Percentiles rank a stretch among this genome's conserved stretches.
Conservation (phyloP, 2,329 filamentous ascomycete species). For the Rutstroemia sp. region DNA sequence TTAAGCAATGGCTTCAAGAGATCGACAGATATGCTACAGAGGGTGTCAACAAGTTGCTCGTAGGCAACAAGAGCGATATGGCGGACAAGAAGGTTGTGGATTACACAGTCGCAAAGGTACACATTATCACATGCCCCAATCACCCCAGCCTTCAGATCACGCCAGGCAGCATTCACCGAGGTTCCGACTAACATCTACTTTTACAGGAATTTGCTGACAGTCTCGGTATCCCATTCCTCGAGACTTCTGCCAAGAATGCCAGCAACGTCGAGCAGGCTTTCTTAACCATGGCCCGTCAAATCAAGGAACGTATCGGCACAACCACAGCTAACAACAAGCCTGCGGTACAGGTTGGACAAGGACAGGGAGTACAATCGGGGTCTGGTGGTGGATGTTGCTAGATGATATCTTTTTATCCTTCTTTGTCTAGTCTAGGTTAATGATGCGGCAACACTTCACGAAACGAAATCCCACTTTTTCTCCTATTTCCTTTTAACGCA, state of each 20-base stretch:
- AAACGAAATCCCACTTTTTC: slow-evolving; percentile 14
- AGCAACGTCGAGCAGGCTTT: slow-evolving; percentile 99
- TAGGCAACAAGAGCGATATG: slow-evolving; percentile 99
- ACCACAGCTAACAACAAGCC: slow-evolving; percentile 96
- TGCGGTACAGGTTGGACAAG: slow-evolving; percentile 90
- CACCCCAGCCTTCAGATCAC: slow-evolving; percentile 15
- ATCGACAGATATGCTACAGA: slow-evolving; percentile 99
- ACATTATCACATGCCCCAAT: slow-evolving; percentile 29
- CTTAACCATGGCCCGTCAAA: slow-evolving; percentile 99
- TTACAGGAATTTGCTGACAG: slow-evolving; percentile 94
- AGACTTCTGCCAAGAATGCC: slow-evolving; percentile 99
- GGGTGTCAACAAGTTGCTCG: slow-evolving; percentile 98
- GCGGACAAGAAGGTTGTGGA: slow-evolving; percentile 99
- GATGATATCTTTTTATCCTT: slow-evolving; percentile 28
- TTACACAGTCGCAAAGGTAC: slow-evolving; percentile 97
- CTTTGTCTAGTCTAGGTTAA: slow-evolving; percentile 8
- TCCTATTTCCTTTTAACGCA: slow-evolving; percentile 23
- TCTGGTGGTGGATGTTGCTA: slow-evolving; percentile 89
- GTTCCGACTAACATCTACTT: slow-evolving; percentile 14
- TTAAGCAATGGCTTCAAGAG: slow-evolving; percentile 99
- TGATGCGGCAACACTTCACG: slow-evolving; percentile 14
- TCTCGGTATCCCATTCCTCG: slow-evolving; percentile 97
- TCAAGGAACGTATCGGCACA: slow-evolving; percentile 99
- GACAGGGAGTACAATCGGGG: slow-evolving; percentile 85
- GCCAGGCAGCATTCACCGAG: slow-evolving; percentile 5